Conservation (phyloP, 179 eudicot species). For the Monotropa hypopitys region DNA sequence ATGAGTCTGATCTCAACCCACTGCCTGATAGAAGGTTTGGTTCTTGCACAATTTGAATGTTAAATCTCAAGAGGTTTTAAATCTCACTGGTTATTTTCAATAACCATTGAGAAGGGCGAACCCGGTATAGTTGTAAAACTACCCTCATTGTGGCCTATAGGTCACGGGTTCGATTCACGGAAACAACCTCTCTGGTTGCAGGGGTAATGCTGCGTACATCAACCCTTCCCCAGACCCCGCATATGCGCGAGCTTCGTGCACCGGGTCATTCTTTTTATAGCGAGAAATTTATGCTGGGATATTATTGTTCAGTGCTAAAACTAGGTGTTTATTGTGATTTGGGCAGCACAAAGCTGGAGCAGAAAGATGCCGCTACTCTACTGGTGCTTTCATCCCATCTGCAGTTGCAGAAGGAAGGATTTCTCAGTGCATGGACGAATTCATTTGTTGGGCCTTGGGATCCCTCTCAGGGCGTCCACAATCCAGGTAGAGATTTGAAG, state of each 20-base stretch:
- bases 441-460: constrained; percentile 99
- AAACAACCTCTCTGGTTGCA: too few species aligned
- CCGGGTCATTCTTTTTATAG: too few species aligned
- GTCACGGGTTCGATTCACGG: too few species aligned
- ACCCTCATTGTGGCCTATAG: too few species aligned
- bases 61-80: background rate
- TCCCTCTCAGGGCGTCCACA: constrained; percentile 92
- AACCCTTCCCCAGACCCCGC: too few species aligned
- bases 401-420: constrained; percentile 80
- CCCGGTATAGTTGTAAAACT: too few species aligned
- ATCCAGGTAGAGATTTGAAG: constrained; percentile 53
- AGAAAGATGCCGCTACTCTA: constrained; percentile 49
- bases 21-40: constrained; percentile 56
- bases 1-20: constrained; percentile 45
- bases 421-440: constrained; percentile 83
- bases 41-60: background rate
- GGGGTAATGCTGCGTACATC: too few species aligned
- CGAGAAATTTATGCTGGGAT: background rate
- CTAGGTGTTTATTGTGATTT: constrained; percentile 4
- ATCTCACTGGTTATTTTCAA: background rate
- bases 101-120: background rate
- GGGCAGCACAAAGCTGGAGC: constrained; percentile 39
- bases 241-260: too few species aligned
- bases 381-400: constrained; percentile 72
- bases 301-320: constrained; percentile 8